A percentile compares a stretch with the other conserved stretches of the same genome.
Evolutionary conservation across 805 yeast genomes (phyloP).

Genomic region (Candida boleticola): DNA sequence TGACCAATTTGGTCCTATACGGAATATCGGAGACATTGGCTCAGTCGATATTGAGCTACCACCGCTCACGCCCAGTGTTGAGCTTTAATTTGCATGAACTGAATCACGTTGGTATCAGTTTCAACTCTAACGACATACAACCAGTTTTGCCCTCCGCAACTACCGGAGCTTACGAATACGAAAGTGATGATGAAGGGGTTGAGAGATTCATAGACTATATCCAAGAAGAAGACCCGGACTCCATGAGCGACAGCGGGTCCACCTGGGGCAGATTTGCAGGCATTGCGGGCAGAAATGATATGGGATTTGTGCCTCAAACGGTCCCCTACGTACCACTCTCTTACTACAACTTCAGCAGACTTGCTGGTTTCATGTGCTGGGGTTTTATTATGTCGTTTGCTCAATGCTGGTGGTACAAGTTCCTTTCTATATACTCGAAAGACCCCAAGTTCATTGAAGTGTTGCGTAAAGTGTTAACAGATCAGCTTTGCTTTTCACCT

Average conservation of each 20-base stretch:
- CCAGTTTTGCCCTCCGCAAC: neutral
- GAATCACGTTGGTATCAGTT: constrained; percentile 13
- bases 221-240: constrained; percentile 23
- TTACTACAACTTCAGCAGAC: constrained; percentile 63
- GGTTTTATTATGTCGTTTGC: constrained; percentile 79
- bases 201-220: constrained; percentile 32
- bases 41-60: constrained; percentile 54
- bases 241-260: constrained; percentile 6
- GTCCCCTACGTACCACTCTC: constrained; percentile 24
- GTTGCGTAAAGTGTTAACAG: constrained; percentile 82
- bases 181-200: constrained; percentile 19
- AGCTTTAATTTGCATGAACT: constrained; percentile 18
- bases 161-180: constrained; percentile 8
- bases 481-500: constrained; percentile 89
- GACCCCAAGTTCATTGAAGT: constrained; percentile 85
- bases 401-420: constrained; percentile 82
- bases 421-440: constrained; percentile 76
- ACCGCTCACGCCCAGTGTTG: constrained; percentile 19
- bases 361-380: constrained; percentile 82
- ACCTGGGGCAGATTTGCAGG: neutral
- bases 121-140: constrained; percentile 17
- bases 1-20: constrained; percentile 75
- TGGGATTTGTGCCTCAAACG: neutral
- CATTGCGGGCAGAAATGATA: constrained; percentile 3
- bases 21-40: constrained; percentile 94